Conservation (phyloP, 768 basidiomycete species). For the Lactarius quietus region DNA sequence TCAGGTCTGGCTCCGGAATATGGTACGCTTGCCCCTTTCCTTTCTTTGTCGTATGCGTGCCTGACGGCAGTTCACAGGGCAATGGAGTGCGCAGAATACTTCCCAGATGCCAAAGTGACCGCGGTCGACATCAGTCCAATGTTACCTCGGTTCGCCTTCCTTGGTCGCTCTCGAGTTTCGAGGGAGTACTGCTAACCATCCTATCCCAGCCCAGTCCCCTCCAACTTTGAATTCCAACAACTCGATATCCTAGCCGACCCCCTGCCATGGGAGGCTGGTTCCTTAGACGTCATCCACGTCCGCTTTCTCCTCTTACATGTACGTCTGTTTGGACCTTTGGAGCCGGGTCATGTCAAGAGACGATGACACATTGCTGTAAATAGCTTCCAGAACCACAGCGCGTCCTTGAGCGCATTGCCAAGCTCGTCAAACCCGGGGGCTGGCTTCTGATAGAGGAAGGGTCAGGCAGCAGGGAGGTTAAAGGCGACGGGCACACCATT, state of each 20-base stretch:
- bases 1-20: constrained; percentile 17
- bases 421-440: constrained; percentile 30
- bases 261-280: constrained; percentile 23
- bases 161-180: not conserved
- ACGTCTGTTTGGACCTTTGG: not conserved
- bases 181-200: not conserved
- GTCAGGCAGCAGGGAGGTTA: not conserved
- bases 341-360: not conserved
- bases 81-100: constrained; percentile 27
- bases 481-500: constrained; percentile 4
- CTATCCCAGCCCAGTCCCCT: constrained; percentile 22
- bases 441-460: constrained; percentile 31
- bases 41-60: not conserved
- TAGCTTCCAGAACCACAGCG: constrained; percentile 27
- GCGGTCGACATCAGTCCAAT: constrained; percentile 26
- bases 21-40: constrained; percentile 4
- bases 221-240: constrained; percentile 27
- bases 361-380: not conserved
- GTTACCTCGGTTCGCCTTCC: constrained; percentile 23
- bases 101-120: constrained; percentile 23
- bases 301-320: constrained; percentile 30
- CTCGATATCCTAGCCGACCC: constrained; percentile 27
- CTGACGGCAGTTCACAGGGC: constrained; percentile 24
- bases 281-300: constrained; percentile 30
- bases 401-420: constrained; percentile 22